Conservation (phyloP, 1,139 yeast genomes). For the Saccharomyces hybrid region DNA sequence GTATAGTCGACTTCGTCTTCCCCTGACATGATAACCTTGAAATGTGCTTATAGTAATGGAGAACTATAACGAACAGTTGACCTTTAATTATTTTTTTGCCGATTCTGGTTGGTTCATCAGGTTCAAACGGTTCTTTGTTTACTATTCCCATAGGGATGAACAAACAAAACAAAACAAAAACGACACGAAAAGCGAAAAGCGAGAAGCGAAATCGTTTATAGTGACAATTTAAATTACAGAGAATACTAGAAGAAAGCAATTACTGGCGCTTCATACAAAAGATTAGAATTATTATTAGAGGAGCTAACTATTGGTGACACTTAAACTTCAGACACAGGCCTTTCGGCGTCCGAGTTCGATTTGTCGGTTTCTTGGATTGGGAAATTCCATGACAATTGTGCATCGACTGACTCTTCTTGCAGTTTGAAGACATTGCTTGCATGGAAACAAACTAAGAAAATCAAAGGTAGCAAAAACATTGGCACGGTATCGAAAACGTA, state of each 20-base stretch:
- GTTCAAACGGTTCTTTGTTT: not conserved
- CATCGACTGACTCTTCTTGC: slow-evolving; percentile 14
- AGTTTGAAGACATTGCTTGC: slow-evolving; percentile 11
- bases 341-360: not conserved
- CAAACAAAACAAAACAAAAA: not conserved
- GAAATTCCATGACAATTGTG: slow-evolving; percentile 4
- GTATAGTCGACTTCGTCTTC: slow-evolving; percentile 54
- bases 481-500: slow-evolving; percentile 35
- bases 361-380: too few relatives aligned
- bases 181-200: not conserved
- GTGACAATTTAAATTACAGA: not conserved
- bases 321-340: not conserved
- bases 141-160: not conserved
- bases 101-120: not conserved
- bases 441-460: slow-evolving; percentile 3
- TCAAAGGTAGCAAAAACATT: slow-evolving; percentile 19
- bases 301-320: not conserved
- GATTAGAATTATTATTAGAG: too few relatives aligned
- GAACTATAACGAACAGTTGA: not conserved
- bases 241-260: not conserved
- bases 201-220: not conserved
- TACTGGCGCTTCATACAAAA: not conserved
- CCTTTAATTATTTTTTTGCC: not conserved
- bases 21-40: slow-evolving; percentile 7
- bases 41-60: not conserved